Percentiles rank a stretch among this genome's conserved stretches.
phyloP scores from a whole-genome alignment of 345 rosid species.

The Gossypium ekmanianum region DNA sequence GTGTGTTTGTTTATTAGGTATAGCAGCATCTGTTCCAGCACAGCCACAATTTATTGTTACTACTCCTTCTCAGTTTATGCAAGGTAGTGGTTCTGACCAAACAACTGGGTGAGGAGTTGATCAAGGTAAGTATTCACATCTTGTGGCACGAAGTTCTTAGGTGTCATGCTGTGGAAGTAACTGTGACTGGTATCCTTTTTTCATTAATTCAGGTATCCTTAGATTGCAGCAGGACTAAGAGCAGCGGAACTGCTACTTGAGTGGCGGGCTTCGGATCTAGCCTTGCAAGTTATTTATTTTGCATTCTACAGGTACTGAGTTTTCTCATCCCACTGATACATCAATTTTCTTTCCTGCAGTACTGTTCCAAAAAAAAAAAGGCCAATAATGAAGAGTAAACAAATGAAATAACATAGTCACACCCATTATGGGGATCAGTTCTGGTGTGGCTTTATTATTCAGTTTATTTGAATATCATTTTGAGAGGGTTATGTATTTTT shows the following conservation, averaged over 20 bases:
- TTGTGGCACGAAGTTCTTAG: not conserved
- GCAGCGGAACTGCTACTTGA: conserved; percentile 73
- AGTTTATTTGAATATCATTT: not conserved
- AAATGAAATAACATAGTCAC: not conserved
- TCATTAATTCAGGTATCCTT: conserved; percentile 51
- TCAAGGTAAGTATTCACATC: conserved; percentile 36
- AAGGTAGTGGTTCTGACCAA: conserved; percentile 81
- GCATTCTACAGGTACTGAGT: conserved; percentile 75
- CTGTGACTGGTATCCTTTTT: not conserved
- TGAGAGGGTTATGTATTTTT: not conserved
- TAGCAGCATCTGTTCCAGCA: conserved; percentile 47
- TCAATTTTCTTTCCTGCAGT: not conserved
- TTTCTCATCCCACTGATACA: conserved; percentile 1
- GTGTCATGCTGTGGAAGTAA: not conserved
- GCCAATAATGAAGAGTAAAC: not conserved
- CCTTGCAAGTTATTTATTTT: conserved; percentile 66
- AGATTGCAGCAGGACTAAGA: conserved; percentile 74
- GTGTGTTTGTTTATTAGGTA: conserved; percentile 31
- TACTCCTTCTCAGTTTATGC: conserved; percentile 63
- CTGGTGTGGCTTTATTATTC: not conserved
- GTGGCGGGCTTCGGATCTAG: conserved; percentile 83
- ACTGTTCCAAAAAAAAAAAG: not conserved
- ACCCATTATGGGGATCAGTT: not conserved
- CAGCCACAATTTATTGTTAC: conserved; percentile 69
- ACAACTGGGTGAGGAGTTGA: conserved; percentile 71